phyloP scores from a whole-genome alignment of 352 stramenopile genomes.

The Pythium sp. region DNA sequence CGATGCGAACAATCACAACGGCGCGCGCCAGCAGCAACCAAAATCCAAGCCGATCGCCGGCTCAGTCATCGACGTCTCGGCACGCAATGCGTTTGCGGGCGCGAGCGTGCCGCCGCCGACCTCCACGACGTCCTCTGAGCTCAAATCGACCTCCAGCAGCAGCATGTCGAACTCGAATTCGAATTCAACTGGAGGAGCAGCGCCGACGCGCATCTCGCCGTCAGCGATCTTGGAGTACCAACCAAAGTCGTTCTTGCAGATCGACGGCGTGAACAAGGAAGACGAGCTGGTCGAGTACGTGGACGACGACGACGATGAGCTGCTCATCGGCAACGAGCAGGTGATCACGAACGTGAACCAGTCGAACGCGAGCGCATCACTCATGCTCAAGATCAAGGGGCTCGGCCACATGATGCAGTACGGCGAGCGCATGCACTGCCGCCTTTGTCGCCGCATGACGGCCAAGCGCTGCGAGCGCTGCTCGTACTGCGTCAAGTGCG shows the following conservation, averaged over 20 bases:
- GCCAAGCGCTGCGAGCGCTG: conserved; percentile 73
- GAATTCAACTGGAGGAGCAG: conserved; percentile 8
- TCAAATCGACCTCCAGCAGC: conserved; percentile 10
- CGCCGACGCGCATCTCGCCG: conserved; percentile 21
- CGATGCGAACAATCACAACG: conserved; percentile 4
- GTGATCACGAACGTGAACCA: conserved; percentile 82
- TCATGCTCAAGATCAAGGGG: conserved; percentile 68
- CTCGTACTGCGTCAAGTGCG: conserved; percentile 68
- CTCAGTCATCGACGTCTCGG: conserved; percentile 15
- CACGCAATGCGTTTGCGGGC: conserved; percentile 19
- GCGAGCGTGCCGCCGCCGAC: conserved; percentile 7
- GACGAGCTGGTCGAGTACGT: conserved; percentile 62
- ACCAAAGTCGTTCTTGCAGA: conserved; percentile 69
- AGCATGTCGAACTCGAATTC: neutral
- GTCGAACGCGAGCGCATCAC: conserved; percentile 56
- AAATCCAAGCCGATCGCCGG: conserved; percentile 17
- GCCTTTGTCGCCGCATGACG: conserved; percentile 67
- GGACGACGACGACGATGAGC: conserved; percentile 67
- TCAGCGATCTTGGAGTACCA: conserved; percentile 68
- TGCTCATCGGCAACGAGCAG: conserved; percentile 41
- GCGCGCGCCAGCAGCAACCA: neutral
- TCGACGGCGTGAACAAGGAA: conserved; percentile 36
- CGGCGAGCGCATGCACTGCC: conserved; percentile 57
- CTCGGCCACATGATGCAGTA: conserved; percentile 79
- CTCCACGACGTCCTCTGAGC: conserved; percentile 4